These are phyloP conservation scores for Sphenostylis stenocarpa DNA, from an alignment of 306 rosid species.

Conservation along the genomic window DNA sequence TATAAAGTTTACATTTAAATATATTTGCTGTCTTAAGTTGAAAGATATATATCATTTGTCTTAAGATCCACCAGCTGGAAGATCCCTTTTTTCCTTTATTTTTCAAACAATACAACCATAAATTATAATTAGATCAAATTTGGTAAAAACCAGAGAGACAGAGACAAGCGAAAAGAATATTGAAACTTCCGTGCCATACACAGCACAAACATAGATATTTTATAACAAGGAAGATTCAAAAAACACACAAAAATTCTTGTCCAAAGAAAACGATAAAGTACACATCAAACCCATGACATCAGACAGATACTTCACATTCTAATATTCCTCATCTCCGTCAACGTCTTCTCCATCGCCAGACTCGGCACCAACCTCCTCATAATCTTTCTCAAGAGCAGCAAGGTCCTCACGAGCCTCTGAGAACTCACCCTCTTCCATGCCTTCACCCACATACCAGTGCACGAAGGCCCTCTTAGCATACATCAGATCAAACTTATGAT, in stretches of 20 bases:
- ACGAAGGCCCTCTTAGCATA: constrained; percentile 95
- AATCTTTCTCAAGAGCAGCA: constrained; percentile 93
- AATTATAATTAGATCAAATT: too few relatives aligned
- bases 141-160: too few relatives aligned
- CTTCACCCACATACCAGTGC: constrained; percentile 96
- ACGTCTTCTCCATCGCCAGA: constrained; percentile 76
- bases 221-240: not conserved
- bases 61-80: too few relatives aligned
- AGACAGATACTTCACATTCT: not conserved
- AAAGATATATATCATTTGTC: too few relatives aligned
- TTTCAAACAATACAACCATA: too few relatives aligned
- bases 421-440: constrained; percentile 97
- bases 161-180: too few relatives aligned
- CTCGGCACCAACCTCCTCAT: constrained; percentile 87
- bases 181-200: too few relatives aligned
- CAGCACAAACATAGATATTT: too few relatives aligned
- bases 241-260: not conserved
- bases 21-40: too few relatives aligned
- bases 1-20: too few relatives aligned
- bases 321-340: constrained; percentile 73
- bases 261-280: not conserved
- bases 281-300: not conserved
- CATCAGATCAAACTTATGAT: constrained; percentile 86
- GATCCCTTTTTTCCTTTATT: too few relatives aligned
- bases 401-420: constrained; percentile 96